Base-by-base conservation (phyloP, 371 early-diverging fungal genomes). In the Apophysomyces variabilis region DNA sequence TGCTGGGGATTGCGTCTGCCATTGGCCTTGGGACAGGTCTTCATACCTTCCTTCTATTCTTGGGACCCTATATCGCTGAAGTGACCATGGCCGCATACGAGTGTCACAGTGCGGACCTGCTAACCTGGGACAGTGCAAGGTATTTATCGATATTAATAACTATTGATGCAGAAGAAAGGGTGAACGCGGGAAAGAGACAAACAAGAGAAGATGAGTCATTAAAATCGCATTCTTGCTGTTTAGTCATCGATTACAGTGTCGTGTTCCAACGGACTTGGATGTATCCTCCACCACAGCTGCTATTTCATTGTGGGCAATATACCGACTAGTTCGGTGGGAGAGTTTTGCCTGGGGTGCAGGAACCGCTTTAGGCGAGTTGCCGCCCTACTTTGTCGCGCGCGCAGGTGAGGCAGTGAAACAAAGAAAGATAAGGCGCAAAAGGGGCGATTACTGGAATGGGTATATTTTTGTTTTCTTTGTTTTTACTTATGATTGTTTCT, bases 301-400 rank as follows among this genome's bases (percentile, higher is more conserved):
- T 3, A 26, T 89, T 43, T 79, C 90, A 0, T 61, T 93, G 8
- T 79, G 74, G 64, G 64, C 73, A 1, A 89, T 96, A 16, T 83
- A 86, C 54, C 58, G 69, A n/a, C 92, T 89, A 64, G 88, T 96
- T 1, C 74, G 82, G n/a, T 78, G 81, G 73, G 93, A 93, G 64
- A 85, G 89, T 62, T 89, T 95, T 66, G 90, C 90, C 68, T 96
- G 96, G 97, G 96, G 96, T 9, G 73, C 89, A 32, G 97, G 97
- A 14, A 96, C 97, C 0, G 93, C 97, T 4, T 69, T 96, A 4
- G 96, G 97, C n/a, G 97, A 96, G 72, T 76, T 96, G 37, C 97
- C 97, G 9, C 97, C 96, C 0, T 96, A 96, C 73, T 96, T 96
- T 84, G 90, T 96, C 7, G 96, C 96, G 13, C 79, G 94, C 50